These are phyloP conservation scores for Extremus antarcticus DNA, from an alignment of 495 filamentous ascomycete genomes.

Conservation along the genomic window DNA sequence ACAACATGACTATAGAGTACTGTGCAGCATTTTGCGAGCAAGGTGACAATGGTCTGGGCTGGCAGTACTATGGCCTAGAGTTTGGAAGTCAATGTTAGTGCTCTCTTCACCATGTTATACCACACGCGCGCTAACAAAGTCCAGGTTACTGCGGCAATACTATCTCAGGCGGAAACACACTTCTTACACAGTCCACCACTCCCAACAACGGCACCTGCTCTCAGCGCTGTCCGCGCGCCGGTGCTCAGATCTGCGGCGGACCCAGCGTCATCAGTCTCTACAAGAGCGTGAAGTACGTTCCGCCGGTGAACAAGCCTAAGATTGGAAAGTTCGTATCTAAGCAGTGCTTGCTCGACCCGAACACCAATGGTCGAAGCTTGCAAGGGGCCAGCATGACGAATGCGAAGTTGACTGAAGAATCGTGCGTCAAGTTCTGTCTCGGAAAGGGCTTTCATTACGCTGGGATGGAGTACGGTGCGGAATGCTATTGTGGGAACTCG, in stretches of 20 bases:
- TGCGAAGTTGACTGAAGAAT: constrained; percentile 30
- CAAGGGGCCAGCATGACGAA: constrained; percentile 7
- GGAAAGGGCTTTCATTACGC: constrained; percentile 24
- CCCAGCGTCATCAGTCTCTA: constrained; percentile 15
- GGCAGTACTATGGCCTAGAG: constrained; percentile 17
- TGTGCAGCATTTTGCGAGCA: constrained; percentile 14
- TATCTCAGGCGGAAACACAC: background rate
- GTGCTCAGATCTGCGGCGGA: constrained; percentile 17
- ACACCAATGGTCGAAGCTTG: constrained; percentile 10
- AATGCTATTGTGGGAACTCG: constrained; percentile 20
- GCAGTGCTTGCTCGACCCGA: constrained; percentile 15
- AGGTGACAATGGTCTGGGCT: constrained; percentile 1
- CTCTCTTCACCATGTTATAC: background rate
- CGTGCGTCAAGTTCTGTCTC: constrained; percentile 31
- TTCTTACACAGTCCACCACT: constrained; percentile 6
- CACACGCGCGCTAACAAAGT: background rate
- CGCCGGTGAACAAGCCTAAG: constrained; percentile 2
- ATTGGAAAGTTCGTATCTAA: constrained; percentile 11
- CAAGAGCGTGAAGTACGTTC: constrained; percentile 11
- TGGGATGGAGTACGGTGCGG: constrained; percentile 15
- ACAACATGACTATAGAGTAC: constrained; percentile 18
- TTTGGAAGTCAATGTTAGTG: constrained; percentile 9
- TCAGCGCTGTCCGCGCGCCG: constrained; percentile 8
- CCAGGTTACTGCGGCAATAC: constrained; percentile 20
- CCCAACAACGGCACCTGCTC: constrained; percentile 14